A percentile compares a stretch with the other conserved stretches of the same genome.
Evolutionary conservation across 1,139 yeast genomes (phyloP).

Genomic region (Suhomyces maxii): DNA sequence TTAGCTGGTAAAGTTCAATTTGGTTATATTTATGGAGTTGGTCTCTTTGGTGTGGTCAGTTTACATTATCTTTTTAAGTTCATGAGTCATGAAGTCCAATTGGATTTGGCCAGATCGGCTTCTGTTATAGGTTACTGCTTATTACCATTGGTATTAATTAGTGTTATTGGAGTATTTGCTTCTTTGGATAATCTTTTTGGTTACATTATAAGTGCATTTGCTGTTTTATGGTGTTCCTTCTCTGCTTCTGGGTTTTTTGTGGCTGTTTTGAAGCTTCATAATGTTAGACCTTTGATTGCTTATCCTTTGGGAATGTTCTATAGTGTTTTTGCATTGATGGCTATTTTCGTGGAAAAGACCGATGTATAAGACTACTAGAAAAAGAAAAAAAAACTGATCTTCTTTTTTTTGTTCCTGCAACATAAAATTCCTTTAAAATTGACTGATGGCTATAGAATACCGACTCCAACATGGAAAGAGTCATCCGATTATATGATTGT

Average conservation of each 20-base stretch:
- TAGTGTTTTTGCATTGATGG: slow-evolving; percentile 94
- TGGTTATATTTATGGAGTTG: slow-evolving; percentile 96
- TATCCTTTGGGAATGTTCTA: slow-evolving; percentile 92
- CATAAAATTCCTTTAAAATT: too few relatives aligned
- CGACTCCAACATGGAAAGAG: too few relatives aligned
- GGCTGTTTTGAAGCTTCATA: slow-evolving; percentile 75
- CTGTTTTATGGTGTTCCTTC: slow-evolving; percentile 92
- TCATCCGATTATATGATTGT: too few relatives aligned
- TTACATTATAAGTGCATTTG: slow-evolving; percentile 63
- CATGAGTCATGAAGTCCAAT: slow-evolving; percentile 65
- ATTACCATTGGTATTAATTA: slow-evolving; percentile 80
- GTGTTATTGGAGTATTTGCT: slow-evolving; percentile 70
- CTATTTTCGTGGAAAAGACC: slow-evolving; percentile 72
- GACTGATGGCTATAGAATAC: too few relatives aligned
- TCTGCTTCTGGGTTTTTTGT: slow-evolving; percentile 94
- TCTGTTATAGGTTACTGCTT: slow-evolving; percentile 93
- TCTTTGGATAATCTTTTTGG: slow-evolving; percentile 76
- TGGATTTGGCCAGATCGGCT: slow-evolving; percentile 76
- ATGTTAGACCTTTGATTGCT: slow-evolving; percentile 88
- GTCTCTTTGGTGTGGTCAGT: slow-evolving; percentile 84
- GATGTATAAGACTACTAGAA: slow-evolving; percentile 5
- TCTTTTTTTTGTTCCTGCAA: background rate
- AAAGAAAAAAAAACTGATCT: background rate
- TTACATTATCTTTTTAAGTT: slow-evolving; percentile 81
- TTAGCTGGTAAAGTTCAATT: slow-evolving; percentile 92